Evolutionary conservation across 192 early-diverging fungal species (phyloP), one percentile per base, ranked within the genome.

Genomic region (Gorgonomyces haynaldii): DNA sequence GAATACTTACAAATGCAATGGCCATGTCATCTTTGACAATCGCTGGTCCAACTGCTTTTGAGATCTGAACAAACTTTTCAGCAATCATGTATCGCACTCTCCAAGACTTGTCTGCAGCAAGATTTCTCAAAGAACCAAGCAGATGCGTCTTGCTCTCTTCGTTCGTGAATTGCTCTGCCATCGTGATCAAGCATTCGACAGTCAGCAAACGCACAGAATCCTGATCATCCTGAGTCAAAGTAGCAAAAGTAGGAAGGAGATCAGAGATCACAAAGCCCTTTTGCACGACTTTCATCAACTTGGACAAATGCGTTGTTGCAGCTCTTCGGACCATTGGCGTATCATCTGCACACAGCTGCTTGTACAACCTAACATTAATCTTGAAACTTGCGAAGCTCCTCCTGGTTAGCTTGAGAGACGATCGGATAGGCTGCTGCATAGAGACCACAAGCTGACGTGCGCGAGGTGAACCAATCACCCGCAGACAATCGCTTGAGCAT

Each of bases 21-120:
- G 92, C 79, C 42, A 99, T 71, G 45, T 96, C 84, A 49, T 94
- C 88, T 45, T 82, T 76, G 24, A 84, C 71, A 38, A 86, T 81
- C 21, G 82, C 79, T 12, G 76, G 58, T 1, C 85, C 88, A 42
- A 89, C 86, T 43, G 83, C 76, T 37, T 83, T 77, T n/a, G 84
- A 66, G 27, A 90, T 62, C 56, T 84, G 79, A 39, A 93, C 86
- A 81, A 91, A 96, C 68, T 96, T 96, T 53, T 92, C 88, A 1
- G 96, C 96, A 69, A 94, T 85, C 90, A 96, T 97, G 61, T 96
- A 99, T 44, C 93, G 70, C 37, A 99, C 93, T 52, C 96, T 81
- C 96, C 96, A 99, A 42, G 88, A 91, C 61, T 89, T 93, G 65
- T 99, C 96, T 20, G 72, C 62, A 40, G 83, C 85, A 74, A 96